Percentiles rank a stretch among this genome's conserved stretches.
Evolutionary conservation across 2,329 filamentous ascomycete genomes (phyloP).

Genomic region (Elsinoe fawcettii): DNA sequence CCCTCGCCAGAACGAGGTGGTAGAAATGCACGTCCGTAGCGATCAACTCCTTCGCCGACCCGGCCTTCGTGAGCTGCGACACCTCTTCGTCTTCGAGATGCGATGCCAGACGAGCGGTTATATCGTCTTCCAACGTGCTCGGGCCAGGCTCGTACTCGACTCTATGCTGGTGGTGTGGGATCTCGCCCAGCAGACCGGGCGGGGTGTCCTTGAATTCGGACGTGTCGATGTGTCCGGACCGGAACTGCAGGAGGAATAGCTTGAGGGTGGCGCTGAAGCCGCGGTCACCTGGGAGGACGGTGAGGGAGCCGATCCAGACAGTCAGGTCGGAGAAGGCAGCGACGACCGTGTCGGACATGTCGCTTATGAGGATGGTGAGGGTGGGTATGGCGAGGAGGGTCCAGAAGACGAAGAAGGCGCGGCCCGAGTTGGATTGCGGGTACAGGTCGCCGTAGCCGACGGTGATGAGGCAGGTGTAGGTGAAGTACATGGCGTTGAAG

Average conservation of each 20-base stretch:
- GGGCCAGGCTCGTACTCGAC: constrained; percentile 10
- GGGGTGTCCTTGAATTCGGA: constrained; percentile 19
- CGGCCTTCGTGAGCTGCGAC: constrained; percentile 35
- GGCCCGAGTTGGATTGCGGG: constrained; percentile 43
- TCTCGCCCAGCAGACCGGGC: constrained; percentile 3
- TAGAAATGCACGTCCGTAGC: constrained; percentile 47
- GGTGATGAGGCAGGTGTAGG: constrained; percentile 46
- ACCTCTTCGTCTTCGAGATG: constrained; percentile 39
- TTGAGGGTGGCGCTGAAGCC: constrained; percentile 32
- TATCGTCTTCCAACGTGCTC: constrained; percentile 17
- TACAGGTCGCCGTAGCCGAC: constrained; percentile 49
- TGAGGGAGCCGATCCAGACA: constrained; percentile 48
- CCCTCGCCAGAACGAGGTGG: constrained; percentile 40
- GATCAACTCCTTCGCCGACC: constrained; percentile 35
- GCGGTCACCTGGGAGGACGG: constrained; percentile 45
- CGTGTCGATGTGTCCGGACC: constrained; percentile 17
- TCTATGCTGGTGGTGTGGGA: not conserved
- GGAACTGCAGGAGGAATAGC: constrained; percentile 18
- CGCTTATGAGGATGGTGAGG: constrained; percentile 47
- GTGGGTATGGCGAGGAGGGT: constrained; percentile 47
- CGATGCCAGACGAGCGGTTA: constrained; percentile 28
- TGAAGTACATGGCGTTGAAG: constrained; percentile 47
- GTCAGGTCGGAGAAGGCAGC: constrained; percentile 48
- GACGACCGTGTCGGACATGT: constrained; percentile 50
- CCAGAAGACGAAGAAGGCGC: constrained; percentile 52